These are phyloP conservation scores for Calonectria crousiana DNA, from an alignment of 2,329 filamentous ascomycete genomes.

Conservation along the genomic window DNA sequence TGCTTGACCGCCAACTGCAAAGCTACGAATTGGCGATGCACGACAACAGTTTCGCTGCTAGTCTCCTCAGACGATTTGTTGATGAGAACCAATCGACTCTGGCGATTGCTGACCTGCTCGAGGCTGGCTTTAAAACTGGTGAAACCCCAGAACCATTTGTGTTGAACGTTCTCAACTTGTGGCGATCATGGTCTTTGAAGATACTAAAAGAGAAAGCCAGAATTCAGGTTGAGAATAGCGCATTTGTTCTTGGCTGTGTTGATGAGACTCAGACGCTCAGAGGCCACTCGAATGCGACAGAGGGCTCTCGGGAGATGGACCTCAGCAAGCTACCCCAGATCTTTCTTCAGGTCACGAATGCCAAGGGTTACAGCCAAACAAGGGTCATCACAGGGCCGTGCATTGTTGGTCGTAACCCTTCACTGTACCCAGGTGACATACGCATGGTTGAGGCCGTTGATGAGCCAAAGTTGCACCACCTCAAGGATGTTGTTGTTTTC, in stretches of 20 bases:
- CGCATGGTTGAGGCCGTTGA: slow-evolving; percentile 89
- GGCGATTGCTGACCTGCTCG: slow-evolving; percentile 79
- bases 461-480: slow-evolving; percentile 76
- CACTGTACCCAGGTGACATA: slow-evolving; percentile 92
- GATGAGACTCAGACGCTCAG: slow-evolving; percentile 84
- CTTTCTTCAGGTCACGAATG: slow-evolving; percentile 83
- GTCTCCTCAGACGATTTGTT: slow-evolving; percentile 78
- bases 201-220: slow-evolving; percentile 92
- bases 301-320: slow-evolving; percentile 56
- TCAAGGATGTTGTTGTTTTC: slow-evolving; percentile 89
- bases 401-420: slow-evolving; percentile 90
- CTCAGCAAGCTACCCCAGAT: slow-evolving; percentile 79
- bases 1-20: slow-evolving; percentile 75
- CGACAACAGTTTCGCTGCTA: slow-evolving; percentile 72
- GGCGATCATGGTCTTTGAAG: slow-evolving; percentile 91
- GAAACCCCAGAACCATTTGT: slow-evolving; percentile 80
- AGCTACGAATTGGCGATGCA: slow-evolving; percentile 78
- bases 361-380: slow-evolving; percentile 66
- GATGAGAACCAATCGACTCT: slow-evolving; percentile 89
- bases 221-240: slow-evolving; percentile 84
- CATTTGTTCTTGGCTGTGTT: slow-evolving; percentile 88
- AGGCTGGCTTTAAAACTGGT: slow-evolving; percentile 80
- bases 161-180: slow-evolving; percentile 81
- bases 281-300: slow-evolving; percentile 72
- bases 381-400: slow-evolving; percentile 81